Evolutionary conservation across 352 stramenopile species (phyloP).

Genomic region (Phytophthora ohioensis): DNA sequence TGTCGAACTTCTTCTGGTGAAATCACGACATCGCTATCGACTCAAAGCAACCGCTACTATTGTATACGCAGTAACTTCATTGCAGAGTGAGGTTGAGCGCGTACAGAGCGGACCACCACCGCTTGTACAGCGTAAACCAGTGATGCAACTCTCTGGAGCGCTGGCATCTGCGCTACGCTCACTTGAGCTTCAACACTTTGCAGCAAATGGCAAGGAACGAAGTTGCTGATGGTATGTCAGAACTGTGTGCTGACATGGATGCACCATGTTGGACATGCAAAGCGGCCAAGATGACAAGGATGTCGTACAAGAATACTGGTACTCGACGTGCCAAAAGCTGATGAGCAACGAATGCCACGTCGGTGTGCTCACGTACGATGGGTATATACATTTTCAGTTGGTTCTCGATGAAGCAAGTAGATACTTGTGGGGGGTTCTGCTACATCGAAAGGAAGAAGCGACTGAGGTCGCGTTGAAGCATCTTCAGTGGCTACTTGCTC

Average conservation of each 20-base stretch:
- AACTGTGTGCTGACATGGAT: neutral
- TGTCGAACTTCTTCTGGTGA: neutral
- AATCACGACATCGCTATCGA: slow-evolving; percentile 8
- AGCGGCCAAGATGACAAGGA: slow-evolving; percentile 1
- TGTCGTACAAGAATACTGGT: slow-evolving; percentile 1
- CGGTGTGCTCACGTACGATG: neutral
- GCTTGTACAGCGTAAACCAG: neutral
- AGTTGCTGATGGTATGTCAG: neutral
- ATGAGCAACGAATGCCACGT: slow-evolving; percentile 9
- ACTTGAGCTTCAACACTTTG: slow-evolving; percentile 6
- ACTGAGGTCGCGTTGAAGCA: neutral
- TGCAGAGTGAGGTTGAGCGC: neutral
- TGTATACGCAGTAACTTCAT: neutral
- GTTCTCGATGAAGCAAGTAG: slow-evolving; percentile 8
- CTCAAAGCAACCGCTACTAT: neutral
- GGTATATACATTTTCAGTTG: slow-evolving; percentile 8
- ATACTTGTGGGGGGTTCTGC: neutral
- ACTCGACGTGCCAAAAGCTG: slow-evolving; percentile 6
- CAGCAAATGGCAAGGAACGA: slow-evolving; percentile 11
- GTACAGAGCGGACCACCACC: neutral
- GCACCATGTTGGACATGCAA: neutral
- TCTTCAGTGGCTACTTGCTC: neutral
- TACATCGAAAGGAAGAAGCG: neutral
- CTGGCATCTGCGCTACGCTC: slow-evolving; percentile 14
- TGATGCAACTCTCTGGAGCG: neutral